Percentiles rank a stretch among this genome's conserved stretches.
Evolutionary conservation across 345 rosid species (phyloP).

Genomic region (Nephelium lappaceum): DNA sequence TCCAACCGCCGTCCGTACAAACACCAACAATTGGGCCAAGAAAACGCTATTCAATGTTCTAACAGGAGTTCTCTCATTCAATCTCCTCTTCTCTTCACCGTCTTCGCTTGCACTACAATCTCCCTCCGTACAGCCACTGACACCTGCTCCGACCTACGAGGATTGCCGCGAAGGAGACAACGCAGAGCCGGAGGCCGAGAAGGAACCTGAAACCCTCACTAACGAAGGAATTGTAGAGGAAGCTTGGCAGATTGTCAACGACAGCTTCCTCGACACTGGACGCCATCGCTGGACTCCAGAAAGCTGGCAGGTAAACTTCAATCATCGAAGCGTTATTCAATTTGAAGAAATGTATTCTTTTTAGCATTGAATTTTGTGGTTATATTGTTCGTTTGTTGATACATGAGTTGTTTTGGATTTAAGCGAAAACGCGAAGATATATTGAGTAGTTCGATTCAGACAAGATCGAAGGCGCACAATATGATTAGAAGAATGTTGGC

Average conservation of each 20-base stretch:
- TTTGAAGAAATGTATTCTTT: not conserved
- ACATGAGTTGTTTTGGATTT: not conserved
- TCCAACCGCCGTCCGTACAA: not conserved
- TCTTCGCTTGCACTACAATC: slow-evolving; percentile 46
- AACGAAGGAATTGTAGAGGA: slow-evolving; percentile 79
- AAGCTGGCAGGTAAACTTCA: slow-evolving; percentile 58
- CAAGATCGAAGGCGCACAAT: slow-evolving; percentile 81
- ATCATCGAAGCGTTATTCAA: no score
- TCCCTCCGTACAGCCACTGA: slow-evolving; percentile 20
- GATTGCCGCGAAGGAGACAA: slow-evolving; percentile 57
- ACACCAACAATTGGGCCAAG: slow-evolving; percentile 25
- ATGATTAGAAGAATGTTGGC: slow-evolving; percentile 77
- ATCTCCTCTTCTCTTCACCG: slow-evolving; percentile 60
- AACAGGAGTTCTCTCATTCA: slow-evolving; percentile 61
- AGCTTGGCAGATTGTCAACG: slow-evolving; percentile 93
- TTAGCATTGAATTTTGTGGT: not conserved
- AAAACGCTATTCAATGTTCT: slow-evolving; percentile 46
- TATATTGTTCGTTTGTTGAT: not conserved
- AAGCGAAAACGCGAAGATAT: slow-evolving; percentile 75
- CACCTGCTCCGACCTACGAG: slow-evolving; percentile 36
- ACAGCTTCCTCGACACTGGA: slow-evolving; percentile 58
- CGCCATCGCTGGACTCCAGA: slow-evolving; percentile 69
- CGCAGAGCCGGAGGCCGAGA: slow-evolving; percentile 30
- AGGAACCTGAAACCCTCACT: slow-evolving; percentile 41
- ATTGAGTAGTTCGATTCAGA: slow-evolving; percentile 53